Evolutionary conservation across 2,329 filamentous ascomycete species (phyloP), one percentile per base, ranked within the genome.

Genomic region (Calonectria leucothoes): DNA sequence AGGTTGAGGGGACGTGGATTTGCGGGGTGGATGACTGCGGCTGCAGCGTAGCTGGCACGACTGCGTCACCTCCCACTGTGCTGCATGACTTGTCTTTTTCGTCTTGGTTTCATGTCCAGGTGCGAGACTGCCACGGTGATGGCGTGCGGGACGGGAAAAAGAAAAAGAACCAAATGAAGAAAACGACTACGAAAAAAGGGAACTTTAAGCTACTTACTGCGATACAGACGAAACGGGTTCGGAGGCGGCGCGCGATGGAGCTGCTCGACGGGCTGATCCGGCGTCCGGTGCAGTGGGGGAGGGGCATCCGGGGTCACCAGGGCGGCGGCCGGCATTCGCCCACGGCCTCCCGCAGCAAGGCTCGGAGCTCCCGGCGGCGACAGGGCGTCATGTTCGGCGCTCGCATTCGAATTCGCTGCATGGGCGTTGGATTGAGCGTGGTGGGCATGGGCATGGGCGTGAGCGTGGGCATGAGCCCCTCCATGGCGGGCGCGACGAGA

Each of bases 141-240:
- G 20, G 14, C 10, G 29, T 55, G 23, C 33, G 8, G 51, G 39
- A 55, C 14, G 15, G 20, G n/a, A 49, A 48, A 35, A n/a, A 12
- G 33, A 59, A 33, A 39, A 55, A 59, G 33, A 39, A 71, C 35
- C 27, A 61, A 15, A 25, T 25, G 12, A 69, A 63, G 37, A 33
- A 35, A 67, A 66, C 61, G 14, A 63, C 57, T 42, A 45, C 8
- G 15, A 59, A 49, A 61, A 27, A 65, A 39, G 25, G 42, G 52
- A 10, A 29, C 31, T 45, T 35, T 27, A 8, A 31, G 27, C 35
- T 20, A 83, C 84, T 84, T 71, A 85, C 84, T 81, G 76, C 83
- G 80, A 66, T 85, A 83, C 3, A 85, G 76, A 23, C 84, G 83
- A 73, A 85, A 85, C 0, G 84, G 84, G 78, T 85, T 82, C 48